Base-by-base conservation (phyloP, 164 flowering plant species). In the Protea cynaroides region DNA sequence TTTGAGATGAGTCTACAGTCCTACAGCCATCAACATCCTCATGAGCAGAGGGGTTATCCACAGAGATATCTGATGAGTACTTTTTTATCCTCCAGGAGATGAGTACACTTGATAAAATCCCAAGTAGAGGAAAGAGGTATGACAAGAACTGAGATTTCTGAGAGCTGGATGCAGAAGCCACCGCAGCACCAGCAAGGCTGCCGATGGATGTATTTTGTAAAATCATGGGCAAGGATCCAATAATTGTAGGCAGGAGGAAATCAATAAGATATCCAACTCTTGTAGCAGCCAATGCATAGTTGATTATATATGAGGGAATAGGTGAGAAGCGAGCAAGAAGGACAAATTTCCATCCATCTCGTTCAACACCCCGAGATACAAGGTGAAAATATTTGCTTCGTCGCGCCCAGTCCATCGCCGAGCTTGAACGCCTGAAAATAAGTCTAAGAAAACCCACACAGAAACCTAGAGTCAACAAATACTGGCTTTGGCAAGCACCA, bases 211-310 rank as follows among this genome's bases (percentile, higher is more conserved):
- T 82, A 74, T 84, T 87, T 76, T 87, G 92, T 29, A 87, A 62
- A 59, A 87, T 87, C 98, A 94, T 94, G 2, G 97, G 97, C 55
- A 90, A 59, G 77, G 97, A 83, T 29, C 98, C 98, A 59, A 94
- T 76, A 11, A 83, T 72, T 9, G 98, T 89, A 0, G 98, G 98
- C n/a, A 86, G 79, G 21, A 94, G 76, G 72, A 18, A 94, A 80
- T 94, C 96, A 53, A 83, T 64, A 13, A 91, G 17, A 64, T 85
- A 94, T 44, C 84, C 58, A 53, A 94, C 91, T 29, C 81, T 72
- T 0, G 98, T 94, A n/a, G 98, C 98, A 69, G 98, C 92, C 43
- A 94, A 74, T 7, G 92, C 97, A 68, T 94, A 94, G 56, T 87
- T 87, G 47, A 87, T 85, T 63, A 87, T 76, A 62, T 82, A 87